phyloP scores from a whole-genome alignment of 208 protist species.

The Angomonas ambiguus region DNA sequence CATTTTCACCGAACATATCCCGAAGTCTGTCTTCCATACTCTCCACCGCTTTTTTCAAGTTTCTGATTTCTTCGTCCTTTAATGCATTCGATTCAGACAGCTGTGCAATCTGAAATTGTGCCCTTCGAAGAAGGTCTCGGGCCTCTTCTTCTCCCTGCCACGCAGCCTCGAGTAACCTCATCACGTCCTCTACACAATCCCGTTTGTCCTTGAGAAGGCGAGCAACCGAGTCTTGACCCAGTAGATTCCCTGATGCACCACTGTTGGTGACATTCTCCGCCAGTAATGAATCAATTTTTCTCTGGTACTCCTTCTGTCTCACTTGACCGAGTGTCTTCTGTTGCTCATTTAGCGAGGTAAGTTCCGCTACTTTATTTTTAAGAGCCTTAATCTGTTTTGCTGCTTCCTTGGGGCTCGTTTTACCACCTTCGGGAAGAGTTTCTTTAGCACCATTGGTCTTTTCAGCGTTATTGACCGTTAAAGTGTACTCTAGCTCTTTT shows the following conservation, averaged over 20 bases:
- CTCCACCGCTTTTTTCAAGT: constrained; percentile 25
- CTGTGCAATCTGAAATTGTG: constrained; percentile 13
- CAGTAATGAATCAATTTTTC: constrained; percentile 43
- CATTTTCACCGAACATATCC: background rate
- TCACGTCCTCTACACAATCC: constrained; percentile 69
- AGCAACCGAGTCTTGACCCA: constrained; percentile 15
- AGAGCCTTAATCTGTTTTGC: constrained; percentile 19
- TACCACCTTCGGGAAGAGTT: background rate
- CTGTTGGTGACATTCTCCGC: constrained; percentile 35
- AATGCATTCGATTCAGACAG: constrained; percentile 13
- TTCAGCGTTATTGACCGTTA: background rate
- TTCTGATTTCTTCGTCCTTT: constrained; percentile 59
- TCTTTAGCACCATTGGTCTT: background rate
- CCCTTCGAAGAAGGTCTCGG: constrained; percentile 27
- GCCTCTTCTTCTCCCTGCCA: constrained; percentile 57
- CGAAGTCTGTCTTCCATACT: constrained; percentile 37
- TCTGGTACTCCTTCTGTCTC: constrained; percentile 29
- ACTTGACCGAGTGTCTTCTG: constrained; percentile 20
- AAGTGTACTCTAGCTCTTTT: constrained; percentile 8
- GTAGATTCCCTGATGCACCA: background rate
- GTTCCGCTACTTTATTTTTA: constrained; percentile 16
- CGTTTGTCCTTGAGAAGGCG: constrained; percentile 67
- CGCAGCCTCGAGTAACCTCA: constrained; percentile 59
- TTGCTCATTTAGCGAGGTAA: constrained; percentile 19
- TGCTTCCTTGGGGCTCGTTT: background rate